Evolutionary conservation across 2,329 filamentous ascomycete genomes (phyloP).

Genomic region (Exserohilum rostratum): DNA sequence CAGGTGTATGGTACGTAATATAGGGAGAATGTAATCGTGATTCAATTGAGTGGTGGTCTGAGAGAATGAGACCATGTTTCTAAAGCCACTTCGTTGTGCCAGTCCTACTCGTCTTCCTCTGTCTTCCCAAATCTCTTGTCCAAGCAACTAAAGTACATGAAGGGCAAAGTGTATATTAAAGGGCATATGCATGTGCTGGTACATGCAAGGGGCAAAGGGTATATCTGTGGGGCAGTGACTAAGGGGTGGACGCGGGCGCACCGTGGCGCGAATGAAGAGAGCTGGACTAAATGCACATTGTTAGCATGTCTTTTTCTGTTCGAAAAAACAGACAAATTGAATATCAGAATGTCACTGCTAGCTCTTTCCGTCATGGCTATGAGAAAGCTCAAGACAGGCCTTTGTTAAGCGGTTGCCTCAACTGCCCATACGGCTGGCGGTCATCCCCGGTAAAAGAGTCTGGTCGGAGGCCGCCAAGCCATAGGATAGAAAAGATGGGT

Average conservation of each 20-base stretch:
- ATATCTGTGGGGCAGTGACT: neutral
- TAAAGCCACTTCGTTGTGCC: neutral
- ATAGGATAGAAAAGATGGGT: neutral
- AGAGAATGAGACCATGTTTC: neutral
- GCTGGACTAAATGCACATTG: neutral
- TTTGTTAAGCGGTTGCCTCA: neutral
- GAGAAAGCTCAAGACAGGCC: neutral
- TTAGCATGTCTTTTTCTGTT: neutral
- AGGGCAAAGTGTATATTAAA: no score
- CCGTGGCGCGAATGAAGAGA: neutral
- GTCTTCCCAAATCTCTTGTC: neutral
- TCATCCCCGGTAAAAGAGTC: neutral
- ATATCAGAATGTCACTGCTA: neutral
- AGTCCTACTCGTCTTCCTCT: neutral
- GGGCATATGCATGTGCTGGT: no score
- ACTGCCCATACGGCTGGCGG: neutral
- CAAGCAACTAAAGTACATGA: no score
- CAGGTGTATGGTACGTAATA: neutral
- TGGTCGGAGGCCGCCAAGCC: neutral
- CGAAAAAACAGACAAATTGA: neutral
- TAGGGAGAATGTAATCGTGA: neutral
- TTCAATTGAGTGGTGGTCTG: neutral
- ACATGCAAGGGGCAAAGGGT: neutral
- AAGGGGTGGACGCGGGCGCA: neutral
- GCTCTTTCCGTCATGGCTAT: neutral